Evolutionary conservation across 108 stramenopile genomes (phyloP).

Genomic region (Skeletonema menzelii): DNA sequence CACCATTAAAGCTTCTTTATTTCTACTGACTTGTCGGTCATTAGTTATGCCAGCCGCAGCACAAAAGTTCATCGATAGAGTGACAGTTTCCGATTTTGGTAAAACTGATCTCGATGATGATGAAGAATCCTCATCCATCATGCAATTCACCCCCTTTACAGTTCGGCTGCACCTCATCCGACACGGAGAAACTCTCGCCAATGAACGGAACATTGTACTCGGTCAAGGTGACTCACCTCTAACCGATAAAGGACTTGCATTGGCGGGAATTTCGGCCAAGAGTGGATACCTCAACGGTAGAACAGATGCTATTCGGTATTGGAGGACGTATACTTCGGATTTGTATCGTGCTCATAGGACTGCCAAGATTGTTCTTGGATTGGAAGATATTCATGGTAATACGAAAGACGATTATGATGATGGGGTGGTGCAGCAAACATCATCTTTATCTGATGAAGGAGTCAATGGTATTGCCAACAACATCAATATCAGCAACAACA

Average conservation of each 20-base stretch:
- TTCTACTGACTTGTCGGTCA: neutral
- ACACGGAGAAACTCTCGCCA: slow-evolving; percentile 69
- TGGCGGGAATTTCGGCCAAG: slow-evolving; percentile 28
- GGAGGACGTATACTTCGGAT: slow-evolving; percentile 57
- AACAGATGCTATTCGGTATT: slow-evolving; percentile 8
- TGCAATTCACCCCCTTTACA: neutral
- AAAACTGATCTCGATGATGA: neutral
- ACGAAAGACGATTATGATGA: neutral
- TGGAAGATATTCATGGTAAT: slow-evolving; percentile 15
- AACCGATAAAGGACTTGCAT: slow-evolving; percentile 30
- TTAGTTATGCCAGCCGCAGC: neutral
- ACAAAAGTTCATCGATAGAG: neutral
- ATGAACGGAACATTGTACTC: slow-evolving; percentile 43
- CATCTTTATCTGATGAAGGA: neutral
- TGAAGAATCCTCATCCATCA: neutral
- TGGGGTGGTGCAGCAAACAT: neutral
- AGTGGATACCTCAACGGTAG: slow-evolving; percentile 26
- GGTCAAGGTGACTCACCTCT: slow-evolving; percentile 63
- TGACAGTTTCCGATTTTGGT: neutral
- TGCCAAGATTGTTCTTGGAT: slow-evolving; percentile 40
- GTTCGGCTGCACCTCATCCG: slow-evolving; percentile 58
- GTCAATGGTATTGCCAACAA: no score
- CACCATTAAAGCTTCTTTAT: neutral
- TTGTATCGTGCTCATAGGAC: slow-evolving; percentile 49
- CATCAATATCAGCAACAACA: neutral